These are phyloP conservation scores for Pleurotus ostreatus DNA, from an alignment of 768 basidiomycete species.

Conservation along the genomic window DNA sequence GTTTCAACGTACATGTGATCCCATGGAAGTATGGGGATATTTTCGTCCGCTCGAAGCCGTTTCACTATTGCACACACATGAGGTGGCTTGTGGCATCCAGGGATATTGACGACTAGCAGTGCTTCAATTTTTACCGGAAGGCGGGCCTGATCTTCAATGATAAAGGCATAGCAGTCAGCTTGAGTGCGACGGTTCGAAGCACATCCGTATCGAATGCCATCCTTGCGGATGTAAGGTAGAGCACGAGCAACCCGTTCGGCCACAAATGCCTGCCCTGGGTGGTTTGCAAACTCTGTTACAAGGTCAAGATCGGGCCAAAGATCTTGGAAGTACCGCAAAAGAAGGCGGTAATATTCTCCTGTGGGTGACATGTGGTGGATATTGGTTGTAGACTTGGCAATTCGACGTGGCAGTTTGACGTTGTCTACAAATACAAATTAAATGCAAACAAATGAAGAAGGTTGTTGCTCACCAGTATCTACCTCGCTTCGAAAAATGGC, in stretches of 20 bases:
- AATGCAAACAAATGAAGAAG: too few species aligned
- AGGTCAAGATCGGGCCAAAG: slow-evolving; percentile 12
- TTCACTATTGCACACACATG: too few species aligned
- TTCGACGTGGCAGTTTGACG: too few species aligned
- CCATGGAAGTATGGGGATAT: too few species aligned
- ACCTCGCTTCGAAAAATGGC: too few species aligned
- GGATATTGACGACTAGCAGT: slow-evolving; percentile 1
- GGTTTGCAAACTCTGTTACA: slow-evolving; percentile 1
- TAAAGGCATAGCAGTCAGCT: slow-evolving; percentile 14
- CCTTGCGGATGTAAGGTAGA: slow-evolving; percentile 16
- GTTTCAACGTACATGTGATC: too few species aligned
- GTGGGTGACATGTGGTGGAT: not conserved
- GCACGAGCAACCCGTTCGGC: slow-evolving; percentile 1
- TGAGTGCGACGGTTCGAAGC: slow-evolving; percentile 12
- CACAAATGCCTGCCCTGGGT: not conserved
- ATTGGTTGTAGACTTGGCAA: too few species aligned
- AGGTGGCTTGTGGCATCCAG: too few species aligned
- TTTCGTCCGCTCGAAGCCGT: too few species aligned
- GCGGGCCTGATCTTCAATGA: slow-evolving; percentile 6
- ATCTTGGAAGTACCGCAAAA: slow-evolving; percentile 5
- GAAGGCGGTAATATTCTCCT: slow-evolving; percentile 5
- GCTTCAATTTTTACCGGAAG: slow-evolving; percentile 10
- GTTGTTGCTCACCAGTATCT: too few species aligned
- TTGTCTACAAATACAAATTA: too few species aligned
- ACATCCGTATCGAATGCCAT: slow-evolving; percentile 19